phyloP scores from a whole-genome alignment of 208 protist genomes.

The Leishmania braziliensis region DNA sequence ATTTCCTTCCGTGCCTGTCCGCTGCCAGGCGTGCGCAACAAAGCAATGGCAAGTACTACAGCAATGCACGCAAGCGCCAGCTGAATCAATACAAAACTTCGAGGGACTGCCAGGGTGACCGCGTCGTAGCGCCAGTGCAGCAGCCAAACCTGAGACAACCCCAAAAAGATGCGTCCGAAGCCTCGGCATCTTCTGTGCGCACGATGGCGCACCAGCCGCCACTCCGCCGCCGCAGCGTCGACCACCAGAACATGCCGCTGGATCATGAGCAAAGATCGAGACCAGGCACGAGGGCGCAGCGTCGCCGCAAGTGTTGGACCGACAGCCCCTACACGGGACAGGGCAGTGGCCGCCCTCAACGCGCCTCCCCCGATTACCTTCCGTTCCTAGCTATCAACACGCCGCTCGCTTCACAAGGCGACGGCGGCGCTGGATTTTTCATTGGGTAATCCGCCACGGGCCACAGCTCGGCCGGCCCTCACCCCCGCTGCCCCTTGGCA shows the following conservation, averaged over 20 bases:
- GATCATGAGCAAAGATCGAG: neutral
- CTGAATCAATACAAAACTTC: neutral
- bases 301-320: conserved; percentile 9
- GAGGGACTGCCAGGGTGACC: neutral
- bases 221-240: neutral
- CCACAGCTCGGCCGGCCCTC: neutral
- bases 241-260: neutral
- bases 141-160: neutral
- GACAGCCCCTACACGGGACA: conserved; percentile 1
- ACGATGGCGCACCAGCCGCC: conserved; percentile 13
- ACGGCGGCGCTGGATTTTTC: neutral
- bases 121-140: neutral
- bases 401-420: neutral
- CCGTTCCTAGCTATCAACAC: neutral
- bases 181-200: neutral
- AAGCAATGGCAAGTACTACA: neutral
- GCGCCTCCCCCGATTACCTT: conserved; percentile 2
- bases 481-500: neutral
- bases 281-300: neutral
- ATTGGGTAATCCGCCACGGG: neutral
- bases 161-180: neutral
- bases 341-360: neutral
- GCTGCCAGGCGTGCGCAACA: neutral
- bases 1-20: neutral
- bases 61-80: neutral